A percentile compares a stretch with the other conserved stretches of the same genome.
These are phyloP conservation scores for Laburnicola sp. DNA, from an alignment of 2,329 filamentous ascomycete species.

Conservation along the genomic window DNA sequence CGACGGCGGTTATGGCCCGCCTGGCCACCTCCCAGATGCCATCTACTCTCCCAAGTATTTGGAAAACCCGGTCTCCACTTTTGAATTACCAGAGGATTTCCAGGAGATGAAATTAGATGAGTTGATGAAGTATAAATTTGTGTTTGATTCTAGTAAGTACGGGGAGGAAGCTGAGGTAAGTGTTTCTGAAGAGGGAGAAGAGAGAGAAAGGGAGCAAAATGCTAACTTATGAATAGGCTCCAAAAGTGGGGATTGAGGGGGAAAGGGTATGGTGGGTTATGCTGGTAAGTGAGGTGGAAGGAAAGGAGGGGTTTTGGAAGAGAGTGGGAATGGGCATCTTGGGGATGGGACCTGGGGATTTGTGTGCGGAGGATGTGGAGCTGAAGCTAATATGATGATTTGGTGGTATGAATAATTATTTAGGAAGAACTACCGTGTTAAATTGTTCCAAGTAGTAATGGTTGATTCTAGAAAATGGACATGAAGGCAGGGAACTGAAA, in stretches of 20 bases:
- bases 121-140: conserved; percentile 1
- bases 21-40: neutral
- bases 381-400: conserved; percentile 3
- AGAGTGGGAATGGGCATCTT: conserved; percentile 1
- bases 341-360: neutral
- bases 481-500: too few species aligned
- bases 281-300: conserved; percentile 2
- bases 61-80: neutral
- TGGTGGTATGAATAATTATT: conserved; percentile 3
- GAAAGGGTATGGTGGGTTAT: conserved; percentile 6
- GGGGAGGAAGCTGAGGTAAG: conserved; percentile 3
- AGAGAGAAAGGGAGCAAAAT: conserved; percentile 3
- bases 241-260: conserved; percentile 1
- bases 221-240: conserved; percentile 2
- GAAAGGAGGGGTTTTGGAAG: conserved; percentile 4
- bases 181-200: neutral
- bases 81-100: conserved; percentile 2
- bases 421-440: conserved; percentile 4
- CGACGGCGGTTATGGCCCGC: neutral
- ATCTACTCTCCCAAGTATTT: conserved; percentile 1
- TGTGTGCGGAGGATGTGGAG: neutral
- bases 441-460: too few species aligned
- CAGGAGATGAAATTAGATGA: neutral
- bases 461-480: too few species aligned
- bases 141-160: conserved; percentile 2